Conservation (phyloP, 2,329 filamentous ascomycete species). For the Aureobasidium zeae region DNA sequence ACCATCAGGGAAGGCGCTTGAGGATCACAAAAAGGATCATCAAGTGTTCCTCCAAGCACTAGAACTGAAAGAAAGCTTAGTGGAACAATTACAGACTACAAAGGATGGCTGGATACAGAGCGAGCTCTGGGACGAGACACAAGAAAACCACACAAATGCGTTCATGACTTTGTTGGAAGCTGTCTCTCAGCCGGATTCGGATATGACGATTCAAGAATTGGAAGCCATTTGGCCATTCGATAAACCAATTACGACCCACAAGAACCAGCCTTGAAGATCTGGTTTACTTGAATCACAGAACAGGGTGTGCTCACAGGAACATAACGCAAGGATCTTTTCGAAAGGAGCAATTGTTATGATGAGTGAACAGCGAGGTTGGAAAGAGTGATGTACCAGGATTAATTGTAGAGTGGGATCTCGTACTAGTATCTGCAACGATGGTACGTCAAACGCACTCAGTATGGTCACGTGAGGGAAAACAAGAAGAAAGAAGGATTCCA, state of each 20-base stretch:
- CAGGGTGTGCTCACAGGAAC: not conserved
- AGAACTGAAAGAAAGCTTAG: conserved; percentile 7
- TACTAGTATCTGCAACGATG: not conserved
- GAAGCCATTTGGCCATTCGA: conserved; percentile 13
- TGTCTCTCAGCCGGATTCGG: conserved; percentile 8
- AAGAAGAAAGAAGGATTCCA: not conserved
- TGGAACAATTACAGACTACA: conserved; percentile 7
- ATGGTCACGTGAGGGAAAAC: not conserved
- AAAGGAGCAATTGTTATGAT: not conserved
- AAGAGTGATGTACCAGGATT: not conserved
- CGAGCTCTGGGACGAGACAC: conserved; percentile 7
- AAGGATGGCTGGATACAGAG: conserved; percentile 7
- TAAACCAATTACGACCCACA: conserved; percentile 6
- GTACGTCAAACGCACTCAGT: not conserved
- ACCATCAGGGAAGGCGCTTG: conserved; percentile 5
- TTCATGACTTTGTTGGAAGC: conserved; percentile 8
- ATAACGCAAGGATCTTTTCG: not conserved
- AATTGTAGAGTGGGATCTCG: not conserved
- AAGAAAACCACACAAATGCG: conserved; percentile 3
- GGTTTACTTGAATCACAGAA: conserved; percentile 1
- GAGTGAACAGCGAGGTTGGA: not conserved
- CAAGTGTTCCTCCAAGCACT: conserved; percentile 1
- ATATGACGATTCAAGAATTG: conserved; percentile 9
- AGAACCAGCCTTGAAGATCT: conserved; percentile 7
- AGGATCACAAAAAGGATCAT: conserved; percentile 2